Evolutionary conservation across 2,329 filamentous ascomycete genomes (phyloP).

Genomic region (Hortaea sp.): DNA sequence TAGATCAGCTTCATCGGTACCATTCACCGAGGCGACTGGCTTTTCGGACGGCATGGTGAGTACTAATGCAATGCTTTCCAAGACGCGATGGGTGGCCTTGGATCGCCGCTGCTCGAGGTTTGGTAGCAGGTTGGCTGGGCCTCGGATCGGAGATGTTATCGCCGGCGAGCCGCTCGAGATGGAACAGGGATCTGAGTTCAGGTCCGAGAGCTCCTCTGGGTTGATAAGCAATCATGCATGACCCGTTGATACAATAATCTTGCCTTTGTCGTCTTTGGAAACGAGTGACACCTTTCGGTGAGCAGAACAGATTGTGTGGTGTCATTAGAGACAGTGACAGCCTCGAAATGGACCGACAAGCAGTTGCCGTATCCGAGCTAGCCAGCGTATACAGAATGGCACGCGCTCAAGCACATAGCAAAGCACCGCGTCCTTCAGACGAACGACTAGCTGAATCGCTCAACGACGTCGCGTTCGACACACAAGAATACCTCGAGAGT

Average conservation of each 20-base stretch:
- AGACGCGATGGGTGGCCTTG: too few species aligned
- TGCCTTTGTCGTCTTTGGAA: too few species aligned
- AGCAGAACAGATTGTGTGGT: too few species aligned
- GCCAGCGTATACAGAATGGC: background rate
- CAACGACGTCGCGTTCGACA: slow-evolving; percentile 11
- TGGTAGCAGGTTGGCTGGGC: too few species aligned
- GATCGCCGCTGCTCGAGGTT: too few species aligned
- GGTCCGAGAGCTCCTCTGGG: background rate
- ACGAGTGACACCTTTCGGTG: too few species aligned
- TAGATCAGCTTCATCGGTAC: slow-evolving; percentile 15
- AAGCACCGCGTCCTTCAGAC: background rate
- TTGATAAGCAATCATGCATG: background rate
- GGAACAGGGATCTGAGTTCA: too few species aligned
- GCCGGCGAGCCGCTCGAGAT: too few species aligned
- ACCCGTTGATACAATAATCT: too few species aligned
- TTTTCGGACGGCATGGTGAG: slow-evolving; percentile 12
- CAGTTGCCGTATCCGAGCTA: slow-evolving; percentile 1
- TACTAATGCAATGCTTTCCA: too few species aligned
- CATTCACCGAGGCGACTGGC: slow-evolving; percentile 11
- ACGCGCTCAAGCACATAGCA: background rate
- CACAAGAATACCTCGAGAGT: slow-evolving; percentile 12
- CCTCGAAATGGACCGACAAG: background rate
- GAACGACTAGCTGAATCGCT: slow-evolving; percentile 11
- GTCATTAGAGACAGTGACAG: background rate
- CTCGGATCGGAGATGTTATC: too few species aligned